phyloP scores from a whole-genome alignment of 139 green algal genomes.

The Pseudopediastrum boryanum region DNA sequence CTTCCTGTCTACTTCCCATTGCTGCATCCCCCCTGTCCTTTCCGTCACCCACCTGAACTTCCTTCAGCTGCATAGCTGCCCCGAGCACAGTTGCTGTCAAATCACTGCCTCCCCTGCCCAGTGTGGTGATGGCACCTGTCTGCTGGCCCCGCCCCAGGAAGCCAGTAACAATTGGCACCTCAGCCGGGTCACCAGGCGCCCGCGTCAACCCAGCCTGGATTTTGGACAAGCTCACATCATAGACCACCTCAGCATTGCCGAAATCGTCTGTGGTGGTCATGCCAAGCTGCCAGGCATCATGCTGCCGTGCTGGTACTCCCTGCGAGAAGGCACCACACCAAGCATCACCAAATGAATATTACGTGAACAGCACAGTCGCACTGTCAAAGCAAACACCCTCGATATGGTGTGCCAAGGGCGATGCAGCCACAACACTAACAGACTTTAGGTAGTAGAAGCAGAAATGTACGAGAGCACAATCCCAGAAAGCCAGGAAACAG shows the following conservation, averaged over 20 bases:
- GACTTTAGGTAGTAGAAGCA: no score
- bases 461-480: no score
- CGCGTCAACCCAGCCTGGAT: slow-evolving; percentile 49
- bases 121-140: slow-evolving; percentile 91
- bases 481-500: no score
- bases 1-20: neutral
- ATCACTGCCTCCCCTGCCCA: slow-evolving; percentile 95
- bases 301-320: slow-evolving; percentile 76
- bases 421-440: no score
- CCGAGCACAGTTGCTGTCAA: slow-evolving; percentile 96
- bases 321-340: slow-evolving; percentile 4
- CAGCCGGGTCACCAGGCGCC: neutral
- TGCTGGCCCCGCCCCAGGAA: slow-evolving; percentile 86
- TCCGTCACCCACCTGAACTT: slow-evolving; percentile 73
- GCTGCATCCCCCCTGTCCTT: neutral
- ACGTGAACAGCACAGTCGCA: no score
- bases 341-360: no score
- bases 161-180: slow-evolving; percentile 92
- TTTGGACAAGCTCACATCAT: slow-evolving; percentile 55
- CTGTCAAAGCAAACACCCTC: no score
- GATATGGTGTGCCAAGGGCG: no score
- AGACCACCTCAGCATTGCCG: slow-evolving; percentile 81
- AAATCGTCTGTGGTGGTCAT: slow-evolving; percentile 95
- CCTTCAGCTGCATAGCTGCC: slow-evolving; percentile 76
- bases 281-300: slow-evolving; percentile 90